Percentiles rank a stretch among this genome's conserved stretches.
Evolutionary conservation across 164 flowering plant genomes (phyloP).

Genomic region (Magnolia changhungtana): DNA sequence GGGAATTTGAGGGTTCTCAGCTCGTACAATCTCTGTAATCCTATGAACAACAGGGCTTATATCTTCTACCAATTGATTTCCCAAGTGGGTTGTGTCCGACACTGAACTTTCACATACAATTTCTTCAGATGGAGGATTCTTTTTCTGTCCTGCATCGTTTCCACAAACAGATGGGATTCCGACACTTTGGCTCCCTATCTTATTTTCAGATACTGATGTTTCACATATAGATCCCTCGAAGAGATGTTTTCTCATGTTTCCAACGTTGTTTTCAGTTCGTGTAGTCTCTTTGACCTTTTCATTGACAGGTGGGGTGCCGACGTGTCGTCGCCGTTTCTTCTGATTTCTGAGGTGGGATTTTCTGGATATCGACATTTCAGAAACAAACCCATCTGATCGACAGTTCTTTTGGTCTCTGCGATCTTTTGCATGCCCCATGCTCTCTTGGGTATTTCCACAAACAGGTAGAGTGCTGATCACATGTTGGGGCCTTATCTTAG

Average conservation of each 20-base stretch:
- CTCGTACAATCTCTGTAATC: slow-evolving; percentile 54
- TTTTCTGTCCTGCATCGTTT: background rate
- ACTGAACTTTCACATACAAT: background rate
- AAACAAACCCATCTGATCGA: no score
- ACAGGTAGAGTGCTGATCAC: background rate
- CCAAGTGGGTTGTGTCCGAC: background rate
- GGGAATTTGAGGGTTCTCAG: slow-evolving; percentile 23
- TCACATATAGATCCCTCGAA: background rate
- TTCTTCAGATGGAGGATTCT: background rate
- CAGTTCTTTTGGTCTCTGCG: background rate
- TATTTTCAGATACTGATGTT: no score
- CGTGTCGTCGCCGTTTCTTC: background rate
- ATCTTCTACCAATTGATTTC: slow-evolving; percentile 29
- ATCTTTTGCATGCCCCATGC: background rate
- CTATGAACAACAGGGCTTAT: slow-evolving; percentile 56
- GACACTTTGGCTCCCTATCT: background rate
- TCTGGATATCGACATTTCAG: slow-evolving; percentile 19
- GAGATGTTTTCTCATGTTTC: background rate
- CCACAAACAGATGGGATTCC: background rate
- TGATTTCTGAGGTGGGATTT: slow-evolving; percentile 9
- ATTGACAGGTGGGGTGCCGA: background rate
- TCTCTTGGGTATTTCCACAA: background rate
- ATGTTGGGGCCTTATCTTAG: background rate
- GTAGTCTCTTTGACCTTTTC: background rate
- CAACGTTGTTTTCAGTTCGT: background rate